Conservation (phyloP, 148 eudicot genomes). For the Beta vulgaris region DNA sequence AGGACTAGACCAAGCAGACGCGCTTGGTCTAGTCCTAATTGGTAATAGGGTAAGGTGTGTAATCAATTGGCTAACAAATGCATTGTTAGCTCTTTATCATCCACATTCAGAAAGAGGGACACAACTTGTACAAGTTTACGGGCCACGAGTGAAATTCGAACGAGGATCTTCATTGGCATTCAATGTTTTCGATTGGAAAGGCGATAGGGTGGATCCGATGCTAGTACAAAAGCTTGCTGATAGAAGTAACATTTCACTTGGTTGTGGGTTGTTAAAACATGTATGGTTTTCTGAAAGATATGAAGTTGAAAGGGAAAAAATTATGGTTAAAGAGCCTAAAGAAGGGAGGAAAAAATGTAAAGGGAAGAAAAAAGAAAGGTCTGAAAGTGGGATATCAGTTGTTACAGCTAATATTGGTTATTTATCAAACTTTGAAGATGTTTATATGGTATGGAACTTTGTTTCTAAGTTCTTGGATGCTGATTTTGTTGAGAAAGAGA, state of each 20-base stretch:
- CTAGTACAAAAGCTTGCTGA: slow-evolving; percentile 76
- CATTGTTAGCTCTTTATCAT: slow-evolving; percentile 47
- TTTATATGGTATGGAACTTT: slow-evolving; percentile 70
- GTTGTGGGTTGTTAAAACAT: slow-evolving; percentile 43
- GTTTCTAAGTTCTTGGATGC: slow-evolving; percentile 78
- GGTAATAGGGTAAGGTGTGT: slow-evolving; percentile 50
- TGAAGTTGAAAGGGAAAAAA: slow-evolving; percentile 25
- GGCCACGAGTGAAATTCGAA: slow-evolving; percentile 50
- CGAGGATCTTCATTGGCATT: slow-evolving; percentile 62
- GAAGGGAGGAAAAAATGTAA: slow-evolving; percentile 3
- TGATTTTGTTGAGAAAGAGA: slow-evolving; percentile 78
- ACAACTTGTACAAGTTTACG: slow-evolving; percentile 52
- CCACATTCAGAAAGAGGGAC: slow-evolving; percentile 47
- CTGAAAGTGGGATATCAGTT: slow-evolving; percentile 36
- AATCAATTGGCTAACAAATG: slow-evolving; percentile 66
- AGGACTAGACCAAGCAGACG: slow-evolving; percentile 69
- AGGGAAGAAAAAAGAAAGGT: slow-evolving; percentile 23
- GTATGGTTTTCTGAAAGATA: slow-evolving; percentile 54
- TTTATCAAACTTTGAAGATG: slow-evolving; percentile 73
- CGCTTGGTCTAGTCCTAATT: slow-evolving; percentile 53
- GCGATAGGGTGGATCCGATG: slow-evolving; percentile 55
- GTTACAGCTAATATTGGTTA: slow-evolving; percentile 50
- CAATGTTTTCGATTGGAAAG: slow-evolving; percentile 73
- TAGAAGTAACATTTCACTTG: slow-evolving; percentile 57
- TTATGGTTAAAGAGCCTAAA: slow-evolving; percentile 26